These are phyloP conservation scores for Vaccinium myrtillus DNA, from an alignment of 148 eudicot species.

Conservation along the genomic window DNA sequence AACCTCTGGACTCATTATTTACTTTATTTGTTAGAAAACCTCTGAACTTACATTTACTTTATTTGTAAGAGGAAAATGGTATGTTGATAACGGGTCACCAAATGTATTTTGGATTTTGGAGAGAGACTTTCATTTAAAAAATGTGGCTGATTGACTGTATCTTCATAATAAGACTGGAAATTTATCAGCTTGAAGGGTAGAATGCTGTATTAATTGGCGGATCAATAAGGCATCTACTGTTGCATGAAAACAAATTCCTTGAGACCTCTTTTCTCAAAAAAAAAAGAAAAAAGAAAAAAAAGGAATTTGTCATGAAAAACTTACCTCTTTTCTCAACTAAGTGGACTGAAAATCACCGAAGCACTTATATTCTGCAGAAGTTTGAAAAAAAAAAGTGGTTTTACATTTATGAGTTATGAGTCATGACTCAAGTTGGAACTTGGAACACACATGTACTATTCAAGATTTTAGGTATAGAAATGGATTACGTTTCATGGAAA, in stretches of 20 bases:
- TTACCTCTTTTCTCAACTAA: not conserved
- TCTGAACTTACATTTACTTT: slow-evolving; percentile 10
- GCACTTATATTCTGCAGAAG: not conserved
- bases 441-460: not conserved
- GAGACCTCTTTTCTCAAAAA: not conserved
- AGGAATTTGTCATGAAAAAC: too few relatives aligned
- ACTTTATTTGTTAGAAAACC: slow-evolving; percentile 13
- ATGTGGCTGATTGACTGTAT: not conserved
- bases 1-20: slow-evolving; percentile 20
- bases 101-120: not conserved
- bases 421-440: not conserved
- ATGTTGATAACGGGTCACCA: not conserved
- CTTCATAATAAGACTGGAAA: not conserved
- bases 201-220: slow-evolving; percentile 2
- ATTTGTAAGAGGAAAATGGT: not conserved
- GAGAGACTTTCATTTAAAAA: not conserved
- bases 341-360: not conserved
- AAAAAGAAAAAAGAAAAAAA: too few relatives aligned
- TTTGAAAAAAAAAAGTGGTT: not conserved
- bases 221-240: not conserved
- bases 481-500: not conserved
- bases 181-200: not conserved
- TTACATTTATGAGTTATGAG: not conserved
- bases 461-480: not conserved
- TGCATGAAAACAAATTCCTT: not conserved